Evolutionary conservation across 225 moss, liverwort and hornwort species (phyloP), one percentile per base, ranked within the genome.

Genomic region (Sphagnum contortum): DNA sequence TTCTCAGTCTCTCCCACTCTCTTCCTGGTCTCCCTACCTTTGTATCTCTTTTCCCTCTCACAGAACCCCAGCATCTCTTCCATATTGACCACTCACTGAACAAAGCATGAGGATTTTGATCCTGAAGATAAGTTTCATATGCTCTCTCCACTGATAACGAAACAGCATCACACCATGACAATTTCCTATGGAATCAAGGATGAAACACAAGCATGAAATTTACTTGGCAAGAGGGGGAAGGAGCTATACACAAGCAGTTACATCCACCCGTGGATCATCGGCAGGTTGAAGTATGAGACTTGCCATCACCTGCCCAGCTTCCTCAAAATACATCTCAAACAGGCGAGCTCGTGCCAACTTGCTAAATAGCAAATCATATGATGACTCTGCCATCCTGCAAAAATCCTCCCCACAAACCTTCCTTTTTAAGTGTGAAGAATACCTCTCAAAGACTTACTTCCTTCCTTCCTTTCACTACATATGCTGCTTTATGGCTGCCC

Each of bases 381-480:
- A 95, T 0, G 92, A 95, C 71, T 90, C 92, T 48, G 88, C 80
- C 95, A 95, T 95, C 76, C 89, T 91, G 86, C 76, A 78, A 48
- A 56, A 44, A 8, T 49, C 68, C n/a, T 66, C 29, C n/a, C 55
- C 10, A 45, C 9, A 45, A 45, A 62, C 3, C 44, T 48, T 65
- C 50, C 29, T 65, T 49, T 11, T 65, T 65, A 12, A 9, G 8
- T 10, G 12, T 50, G 8, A 12, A 45, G 45, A 45, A 45, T 57
- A 57, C n/a, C 3, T 14, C 12, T 57, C 12, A 14, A 5, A 57
- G 3, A 57, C 12, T 57, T 29, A 29, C 29, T 29, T 29, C 29
- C 29, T 29, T 29, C 29, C 29, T 29, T 29, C 29, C 29, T 29
- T 29, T 29, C 29, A 29, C 29, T 29, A 29, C 29, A 29, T 29